Evolutionary conservation across 768 basidiomycete genomes (phyloP).

Genomic region (Holtermanniella nyarrowii): DNA sequence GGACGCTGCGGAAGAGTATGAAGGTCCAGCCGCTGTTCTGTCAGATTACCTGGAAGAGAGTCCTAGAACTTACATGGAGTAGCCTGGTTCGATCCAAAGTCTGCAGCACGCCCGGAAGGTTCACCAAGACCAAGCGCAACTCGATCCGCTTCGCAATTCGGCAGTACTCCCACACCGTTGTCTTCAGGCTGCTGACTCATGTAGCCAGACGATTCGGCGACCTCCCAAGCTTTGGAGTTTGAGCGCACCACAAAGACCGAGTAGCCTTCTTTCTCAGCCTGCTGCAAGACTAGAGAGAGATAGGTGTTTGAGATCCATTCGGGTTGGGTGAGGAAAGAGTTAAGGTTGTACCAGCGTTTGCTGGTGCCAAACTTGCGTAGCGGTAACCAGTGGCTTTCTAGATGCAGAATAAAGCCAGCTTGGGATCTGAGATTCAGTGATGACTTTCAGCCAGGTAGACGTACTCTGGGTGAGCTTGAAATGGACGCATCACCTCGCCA

Average conservation of each 20-base stretch:
- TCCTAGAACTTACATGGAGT: background rate
- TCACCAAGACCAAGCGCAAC: slow-evolving; percentile 57
- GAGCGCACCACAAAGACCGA: slow-evolving; percentile 24
- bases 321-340: slow-evolving; percentile 60
- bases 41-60: background rate
- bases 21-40: background rate
- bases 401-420: slow-evolving; percentile 76
- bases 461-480: slow-evolving; percentile 69
- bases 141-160: slow-evolving; percentile 56
- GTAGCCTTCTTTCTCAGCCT: slow-evolving; percentile 73
- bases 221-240: slow-evolving; percentile 3
- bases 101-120: slow-evolving; percentile 46
- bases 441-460: too few relatives aligned
- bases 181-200: slow-evolving; percentile 16
- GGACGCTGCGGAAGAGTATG: background rate
- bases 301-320: slow-evolving; percentile 77
- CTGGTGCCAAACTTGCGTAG: slow-evolving; percentile 44
- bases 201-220: slow-evolving; percentile 6
- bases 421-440: slow-evolving; percentile 50
- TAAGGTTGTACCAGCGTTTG: slow-evolving; percentile 76
- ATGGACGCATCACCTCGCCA: slow-evolving; percentile 65
- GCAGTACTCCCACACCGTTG: slow-evolving; percentile 72
- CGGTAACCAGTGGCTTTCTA: slow-evolving; percentile 81
- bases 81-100: background rate
- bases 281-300: slow-evolving; percentile 73